These are phyloP conservation scores for Asclepias syriaca DNA, from an alignment of 257 asterid species.

Conservation along the genomic window DNA sequence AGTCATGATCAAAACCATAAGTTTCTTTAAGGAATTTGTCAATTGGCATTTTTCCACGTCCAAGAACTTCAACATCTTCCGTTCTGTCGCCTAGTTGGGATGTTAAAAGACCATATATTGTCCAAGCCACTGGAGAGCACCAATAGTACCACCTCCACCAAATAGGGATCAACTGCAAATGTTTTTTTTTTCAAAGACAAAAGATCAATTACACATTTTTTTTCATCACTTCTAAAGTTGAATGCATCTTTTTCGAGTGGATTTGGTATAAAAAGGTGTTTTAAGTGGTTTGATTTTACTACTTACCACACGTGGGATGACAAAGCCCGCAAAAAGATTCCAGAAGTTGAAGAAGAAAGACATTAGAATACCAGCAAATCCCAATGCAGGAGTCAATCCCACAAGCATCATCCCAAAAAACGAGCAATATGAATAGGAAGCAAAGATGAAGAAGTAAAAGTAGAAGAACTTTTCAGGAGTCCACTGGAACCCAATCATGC, in stretches of 20 bases:
- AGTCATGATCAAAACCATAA: slow-evolving; percentile 59
- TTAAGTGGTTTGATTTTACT: slow-evolving; percentile 10
- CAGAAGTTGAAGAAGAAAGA: slow-evolving; percentile 78
- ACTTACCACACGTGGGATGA: slow-evolving; percentile 70
- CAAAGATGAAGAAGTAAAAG: slow-evolving; percentile 74
- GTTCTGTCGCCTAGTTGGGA: slow-evolving; percentile 60
- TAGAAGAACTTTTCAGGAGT: slow-evolving; percentile 56
- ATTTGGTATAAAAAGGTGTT: not conserved
- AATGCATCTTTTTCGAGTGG: not conserved
- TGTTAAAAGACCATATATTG: slow-evolving; percentile 6
- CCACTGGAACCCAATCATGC: slow-evolving; percentile 79
- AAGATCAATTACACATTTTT: not conserved
- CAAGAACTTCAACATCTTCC: slow-evolving; percentile 25
- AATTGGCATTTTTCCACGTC: slow-evolving; percentile 16
- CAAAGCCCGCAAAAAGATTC: slow-evolving; percentile 86
- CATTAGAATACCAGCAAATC: slow-evolving; percentile 72
- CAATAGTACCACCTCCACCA: slow-evolving; percentile 98
- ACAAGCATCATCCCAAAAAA: slow-evolving; percentile 88
- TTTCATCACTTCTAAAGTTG: not conserved
- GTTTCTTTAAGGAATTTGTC: slow-evolving; percentile 31
- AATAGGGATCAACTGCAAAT: slow-evolving; percentile 61
- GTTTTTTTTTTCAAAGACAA: not conserved
- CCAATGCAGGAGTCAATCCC: slow-evolving; percentile 66
- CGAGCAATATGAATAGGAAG: slow-evolving; percentile 78
- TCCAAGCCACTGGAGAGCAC: slow-evolving; percentile 20